Conservation (phyloP, 257 asterid genomes). For the Mitragyna speciosa region DNA sequence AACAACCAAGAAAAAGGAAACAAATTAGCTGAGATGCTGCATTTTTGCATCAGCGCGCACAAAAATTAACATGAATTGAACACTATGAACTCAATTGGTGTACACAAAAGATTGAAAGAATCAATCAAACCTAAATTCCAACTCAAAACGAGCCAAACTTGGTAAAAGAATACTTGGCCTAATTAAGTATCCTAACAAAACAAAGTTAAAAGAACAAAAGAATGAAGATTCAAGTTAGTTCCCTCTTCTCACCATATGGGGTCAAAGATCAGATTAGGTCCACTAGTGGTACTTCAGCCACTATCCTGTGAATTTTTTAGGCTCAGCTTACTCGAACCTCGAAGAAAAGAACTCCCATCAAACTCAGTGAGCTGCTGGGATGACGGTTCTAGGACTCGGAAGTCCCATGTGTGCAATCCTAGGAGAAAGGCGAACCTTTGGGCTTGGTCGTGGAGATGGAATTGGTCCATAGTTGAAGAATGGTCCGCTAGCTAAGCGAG, state of each 20-base stretch:
- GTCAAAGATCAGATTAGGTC: conserved; percentile 19
- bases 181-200: conserved; percentile 31
- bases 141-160: conserved; percentile 32
- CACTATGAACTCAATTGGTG: conserved; percentile 6
- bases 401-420: conserved; percentile 82
- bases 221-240: conserved; percentile 43
- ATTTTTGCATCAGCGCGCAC: background rate
- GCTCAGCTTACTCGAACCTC: background rate
- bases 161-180: conserved; percentile 38
- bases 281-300: conserved; percentile 16
- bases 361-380: conserved; percentile 47
- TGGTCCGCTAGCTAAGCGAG: conserved; percentile 56
- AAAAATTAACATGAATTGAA: background rate
- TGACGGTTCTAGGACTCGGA: conserved; percentile 82
- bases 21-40: background rate
- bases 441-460: conserved; percentile 97
- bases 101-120: conserved; percentile 17
- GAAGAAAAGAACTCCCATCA: background rate
- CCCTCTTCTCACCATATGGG: background rate
- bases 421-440: conserved; percentile 74
- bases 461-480: conserved; percentile 63
- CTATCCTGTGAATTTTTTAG: conserved; percentile 1
- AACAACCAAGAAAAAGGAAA: background rate
- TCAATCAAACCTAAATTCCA: conserved; percentile 23
- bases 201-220: conserved; percentile 38